Evolutionary conservation across 2,329 filamentous ascomycete genomes (phyloP).

Genomic region (Beauveria sp.): DNA sequence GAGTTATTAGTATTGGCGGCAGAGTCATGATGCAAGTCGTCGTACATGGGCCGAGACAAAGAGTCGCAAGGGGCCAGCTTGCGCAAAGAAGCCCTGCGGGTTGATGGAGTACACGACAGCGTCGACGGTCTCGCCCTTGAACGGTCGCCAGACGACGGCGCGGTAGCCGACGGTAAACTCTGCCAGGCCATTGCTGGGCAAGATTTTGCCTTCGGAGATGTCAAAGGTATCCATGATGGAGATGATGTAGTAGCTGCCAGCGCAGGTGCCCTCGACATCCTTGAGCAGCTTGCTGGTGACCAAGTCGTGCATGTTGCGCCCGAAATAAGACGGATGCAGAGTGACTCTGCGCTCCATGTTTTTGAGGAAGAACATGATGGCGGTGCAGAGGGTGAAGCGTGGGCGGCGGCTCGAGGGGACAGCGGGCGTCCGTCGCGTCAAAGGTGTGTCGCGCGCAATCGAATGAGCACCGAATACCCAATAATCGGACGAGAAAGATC

Average conservation of each 20-base stretch:
- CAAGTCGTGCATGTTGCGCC: constrained; percentile 84
- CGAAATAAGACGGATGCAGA: constrained; percentile 95
- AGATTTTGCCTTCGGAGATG: constrained; percentile 85
- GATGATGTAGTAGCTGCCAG: constrained; percentile 94
- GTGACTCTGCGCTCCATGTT: constrained; percentile 92
- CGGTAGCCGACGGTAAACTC: constrained; percentile 94
- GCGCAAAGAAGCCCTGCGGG: constrained; percentile 82
- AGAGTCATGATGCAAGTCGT: background rate
- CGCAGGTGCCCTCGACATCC: constrained; percentile 92
- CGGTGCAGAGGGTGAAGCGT: background rate
- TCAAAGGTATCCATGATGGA: constrained; percentile 96
- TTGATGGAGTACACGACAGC: constrained; percentile 89
- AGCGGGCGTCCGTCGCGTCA: constrained; percentile 1
- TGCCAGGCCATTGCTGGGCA: constrained; percentile 83
- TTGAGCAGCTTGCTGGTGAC: constrained; percentile 83
- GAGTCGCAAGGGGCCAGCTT: constrained; percentile 68
- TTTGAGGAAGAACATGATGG: constrained; percentile 92
- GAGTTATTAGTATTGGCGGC: background rate
- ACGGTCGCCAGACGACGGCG: constrained; percentile 94
- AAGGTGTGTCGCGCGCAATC: background rate
- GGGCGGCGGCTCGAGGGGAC: background rate
- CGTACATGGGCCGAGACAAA: constrained; percentile 79
- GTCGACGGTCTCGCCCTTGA: constrained; percentile 97
- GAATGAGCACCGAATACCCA: background rate
- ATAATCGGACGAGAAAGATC: background rate